Base-by-base conservation (phyloP, 208 protist genomes). In the Trypanosoma platydactyli region DNA sequence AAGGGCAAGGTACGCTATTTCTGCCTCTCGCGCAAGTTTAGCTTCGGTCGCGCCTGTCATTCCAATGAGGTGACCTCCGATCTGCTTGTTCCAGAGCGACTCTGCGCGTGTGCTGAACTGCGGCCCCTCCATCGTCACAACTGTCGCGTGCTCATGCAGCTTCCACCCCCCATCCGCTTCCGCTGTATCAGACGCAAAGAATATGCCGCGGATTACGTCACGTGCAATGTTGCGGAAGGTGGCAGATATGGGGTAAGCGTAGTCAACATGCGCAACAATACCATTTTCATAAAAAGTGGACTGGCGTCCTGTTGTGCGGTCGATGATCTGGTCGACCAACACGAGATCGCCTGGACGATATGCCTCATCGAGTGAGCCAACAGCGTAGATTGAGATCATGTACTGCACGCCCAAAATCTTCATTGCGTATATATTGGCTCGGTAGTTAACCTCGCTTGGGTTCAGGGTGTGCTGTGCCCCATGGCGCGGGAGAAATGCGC, bases 41-140 rank as follows among this genome's bases (percentile, higher is more conserved):
- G 90, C 89, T 71, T 98, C 92, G 20, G 92, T 91, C 7, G 79
- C 78, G 25, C 89, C 84, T 45, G 95, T 98, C 95, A 98, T 98
- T 46, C 92, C 92, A 63, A 98, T 97, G 13, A 97, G 71, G 57
- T 93, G 78, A 3, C 75, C 91, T 45, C 89, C 89, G 18, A 87
- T 52, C 51, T 58, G 72, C 70, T 93, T 88, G 80, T 95, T 89
- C 56, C 81, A 66, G 20, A 92, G 66, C 20, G 80, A 90, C 74
- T 98, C 94, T 5, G 91, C 92, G 42, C 70, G 45, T 25, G 90
- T 96, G 73, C 79, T 91, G 86, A 98, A 98, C 65, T 86, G 78
- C 27, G 94, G 94, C 0, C 94, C 94, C 58, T 97, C 92, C 81
- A 98, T 98, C 58, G 84, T 89, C 16, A 98, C 90, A 24, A 90